These are phyloP conservation scores for Cruciata laevipes DNA, from an alignment of 257 asterid species.

Conservation along the genomic window DNA sequence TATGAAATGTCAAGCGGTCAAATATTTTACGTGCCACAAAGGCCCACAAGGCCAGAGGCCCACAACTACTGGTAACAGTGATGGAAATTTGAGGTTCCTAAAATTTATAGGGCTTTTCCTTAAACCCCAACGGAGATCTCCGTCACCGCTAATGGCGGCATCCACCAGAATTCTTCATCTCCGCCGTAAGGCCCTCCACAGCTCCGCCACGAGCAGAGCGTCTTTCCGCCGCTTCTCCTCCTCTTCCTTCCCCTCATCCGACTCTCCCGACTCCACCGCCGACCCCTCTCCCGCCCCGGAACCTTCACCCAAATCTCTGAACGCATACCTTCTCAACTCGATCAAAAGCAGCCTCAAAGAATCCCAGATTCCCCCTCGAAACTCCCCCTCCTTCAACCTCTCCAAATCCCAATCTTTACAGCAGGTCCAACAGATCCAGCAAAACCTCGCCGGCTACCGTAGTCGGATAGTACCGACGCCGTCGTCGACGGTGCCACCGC, in stretches of 20 bases:
- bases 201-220: slow-evolving; percentile 8
- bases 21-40: too few relatives aligned
- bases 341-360: slow-evolving; percentile 33
- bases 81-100: not conserved
- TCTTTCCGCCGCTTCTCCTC: not conserved
- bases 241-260: slow-evolving; percentile 7
- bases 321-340: slow-evolving; percentile 20
- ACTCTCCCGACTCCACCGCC: slow-evolving; percentile 6
- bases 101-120: slow-evolving; percentile 22
- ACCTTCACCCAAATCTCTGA: slow-evolving; percentile 16
- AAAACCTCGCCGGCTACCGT: slow-evolving; percentile 23
- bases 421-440: slow-evolving; percentile 7
- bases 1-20: not conserved
- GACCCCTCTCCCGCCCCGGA: slow-evolving; percentile 16
- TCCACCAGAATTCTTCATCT: slow-evolving; percentile 35
- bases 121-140: slow-evolving; percentile 18
- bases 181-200: slow-evolving; percentile 16
- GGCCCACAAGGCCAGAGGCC: too few relatives aligned
- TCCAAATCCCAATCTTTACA: not conserved
- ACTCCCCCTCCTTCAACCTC: slow-evolving; percentile 10
- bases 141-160: slow-evolving; percentile 36
- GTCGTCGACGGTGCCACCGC: not conserved
- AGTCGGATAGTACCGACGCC: slow-evolving; percentile 27
- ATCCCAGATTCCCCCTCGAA: slow-evolving; percentile 7
- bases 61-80: too few relatives aligned